Evolutionary conservation across 169 alveolate species (phyloP).

Genomic region (Plasmodium reichenowi): DNA sequence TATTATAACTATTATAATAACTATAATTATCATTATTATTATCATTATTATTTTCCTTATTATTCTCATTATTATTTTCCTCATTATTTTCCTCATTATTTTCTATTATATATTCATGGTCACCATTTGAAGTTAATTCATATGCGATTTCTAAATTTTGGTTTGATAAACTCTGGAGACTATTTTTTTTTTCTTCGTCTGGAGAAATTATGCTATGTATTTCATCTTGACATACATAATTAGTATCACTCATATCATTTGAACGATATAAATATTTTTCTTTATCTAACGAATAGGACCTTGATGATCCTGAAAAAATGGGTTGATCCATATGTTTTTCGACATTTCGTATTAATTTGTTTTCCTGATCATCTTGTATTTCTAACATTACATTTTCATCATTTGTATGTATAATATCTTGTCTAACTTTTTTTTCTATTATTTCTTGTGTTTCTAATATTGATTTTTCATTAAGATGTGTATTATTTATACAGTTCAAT

Average conservation of each 20-base stretch:
- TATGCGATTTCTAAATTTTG: background rate
- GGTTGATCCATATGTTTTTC: background rate
- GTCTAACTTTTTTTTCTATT: too few species aligned
- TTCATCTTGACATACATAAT: constrained; percentile 8
- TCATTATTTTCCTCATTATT: background rate
- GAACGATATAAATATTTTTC: background rate
- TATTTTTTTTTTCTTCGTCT: constrained; percentile 11
- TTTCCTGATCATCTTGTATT: too few species aligned
- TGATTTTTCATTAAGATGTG: too few species aligned
- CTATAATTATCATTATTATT: background rate
- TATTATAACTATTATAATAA: background rate
- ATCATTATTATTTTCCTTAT: background rate
- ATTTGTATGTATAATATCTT: too few species aligned
- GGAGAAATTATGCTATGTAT: constrained; percentile 8
- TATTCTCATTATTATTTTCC: background rate
- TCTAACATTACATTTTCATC: background rate
- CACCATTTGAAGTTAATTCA: background rate
- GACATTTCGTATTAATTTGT: background rate
- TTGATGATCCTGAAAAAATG: constrained; percentile 8
- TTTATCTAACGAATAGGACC: background rate
- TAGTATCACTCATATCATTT: background rate
- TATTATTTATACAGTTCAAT: too few species aligned
- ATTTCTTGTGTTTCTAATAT: too few species aligned
- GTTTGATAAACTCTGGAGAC: constrained; percentile 21
- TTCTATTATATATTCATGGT: background rate